A percentile compares a stretch with the other conserved stretches of the same genome.
These are phyloP conservation scores for Penicillium sclerotiorum DNA, from an alignment of 2,329 filamentous ascomycete species.

Conservation along the genomic window DNA sequence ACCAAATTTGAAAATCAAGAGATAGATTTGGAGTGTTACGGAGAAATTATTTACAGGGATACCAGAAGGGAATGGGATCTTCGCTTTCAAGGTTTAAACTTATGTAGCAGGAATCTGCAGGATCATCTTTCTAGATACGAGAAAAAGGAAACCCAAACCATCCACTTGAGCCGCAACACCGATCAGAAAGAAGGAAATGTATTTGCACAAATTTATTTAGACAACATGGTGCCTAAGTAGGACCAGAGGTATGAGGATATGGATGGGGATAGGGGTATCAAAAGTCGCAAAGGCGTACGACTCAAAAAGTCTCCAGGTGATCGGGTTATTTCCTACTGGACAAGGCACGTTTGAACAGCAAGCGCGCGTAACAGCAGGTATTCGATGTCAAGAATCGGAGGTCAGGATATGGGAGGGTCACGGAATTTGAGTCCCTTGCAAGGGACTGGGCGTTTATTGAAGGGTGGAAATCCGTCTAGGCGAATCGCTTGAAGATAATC, in stretches of 20 bases:
- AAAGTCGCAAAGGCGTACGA: slow-evolving; percentile 25
- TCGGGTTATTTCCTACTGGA: slow-evolving; percentile 11
- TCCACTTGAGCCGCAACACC: background rate
- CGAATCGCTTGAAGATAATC: slow-evolving; percentile 98
- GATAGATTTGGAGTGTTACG: no score
- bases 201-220: slow-evolving; percentile 18
- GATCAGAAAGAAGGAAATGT: slow-evolving; percentile 9
- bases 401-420: background rate
- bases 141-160: background rate
- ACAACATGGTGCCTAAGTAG: slow-evolving; percentile 7
- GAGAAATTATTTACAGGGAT: no score
- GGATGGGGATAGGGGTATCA: slow-evolving; percentile 32
- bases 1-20: no score
- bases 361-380: no score
- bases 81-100: no score
- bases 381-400: no score
- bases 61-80: no score
- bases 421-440: slow-evolving; percentile 1
- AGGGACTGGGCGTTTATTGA: background rate
- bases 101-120: no score
- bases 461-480: slow-evolving; percentile 51
- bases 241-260: slow-evolving; percentile 9
- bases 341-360: slow-evolving; percentile 7
- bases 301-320: slow-evolving; percentile 18
- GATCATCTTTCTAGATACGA: background rate